These are phyloP conservation scores for Grosmannia penicillata DNA, from an alignment of 2,329 filamentous ascomycete species.

Conservation along the genomic window DNA sequence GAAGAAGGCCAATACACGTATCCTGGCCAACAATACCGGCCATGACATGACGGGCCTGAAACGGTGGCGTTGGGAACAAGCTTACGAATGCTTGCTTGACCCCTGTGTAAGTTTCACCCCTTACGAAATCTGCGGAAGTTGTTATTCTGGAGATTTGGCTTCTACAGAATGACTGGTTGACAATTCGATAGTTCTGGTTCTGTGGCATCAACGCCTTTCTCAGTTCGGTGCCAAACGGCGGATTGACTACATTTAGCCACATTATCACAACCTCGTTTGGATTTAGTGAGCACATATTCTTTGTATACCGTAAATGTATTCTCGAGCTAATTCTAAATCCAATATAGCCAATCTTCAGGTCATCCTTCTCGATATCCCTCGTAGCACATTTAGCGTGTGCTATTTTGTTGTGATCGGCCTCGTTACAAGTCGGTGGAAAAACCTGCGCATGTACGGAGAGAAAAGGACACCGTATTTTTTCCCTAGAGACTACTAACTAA, in stretches of 20 bases:
- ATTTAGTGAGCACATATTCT: slow-evolving; percentile 12
- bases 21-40: slow-evolving; percentile 21
- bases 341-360: slow-evolving; percentile 19
- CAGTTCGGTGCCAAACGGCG: slow-evolving; percentile 19
- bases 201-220: slow-evolving; percentile 22
- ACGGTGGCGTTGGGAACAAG: slow-evolving; percentile 23
- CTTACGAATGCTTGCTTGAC: slow-evolving; percentile 19
- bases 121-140: neutral
- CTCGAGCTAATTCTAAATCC: neutral
- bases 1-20: slow-evolving; percentile 20
- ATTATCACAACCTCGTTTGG: slow-evolving; percentile 21
- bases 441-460: slow-evolving; percentile 15
- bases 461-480: neutral
- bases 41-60: slow-evolving; percentile 21
- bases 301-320: neutral
- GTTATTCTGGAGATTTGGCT: neutral
- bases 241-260: slow-evolving; percentile 19
- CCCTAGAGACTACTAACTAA: neutral
- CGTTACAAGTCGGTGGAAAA: slow-evolving; percentile 17
- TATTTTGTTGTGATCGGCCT: slow-evolving; percentile 20
- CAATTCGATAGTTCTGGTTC: slow-evolving; percentile 23
- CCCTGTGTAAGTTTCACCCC: slow-evolving; percentile 8
- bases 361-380: slow-evolving; percentile 21
- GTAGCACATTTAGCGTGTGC: slow-evolving; percentile 17
- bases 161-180: neutral